phyloP scores from a whole-genome alignment of 1,139 yeast genomes.

The Pichia sp. region DNA sequence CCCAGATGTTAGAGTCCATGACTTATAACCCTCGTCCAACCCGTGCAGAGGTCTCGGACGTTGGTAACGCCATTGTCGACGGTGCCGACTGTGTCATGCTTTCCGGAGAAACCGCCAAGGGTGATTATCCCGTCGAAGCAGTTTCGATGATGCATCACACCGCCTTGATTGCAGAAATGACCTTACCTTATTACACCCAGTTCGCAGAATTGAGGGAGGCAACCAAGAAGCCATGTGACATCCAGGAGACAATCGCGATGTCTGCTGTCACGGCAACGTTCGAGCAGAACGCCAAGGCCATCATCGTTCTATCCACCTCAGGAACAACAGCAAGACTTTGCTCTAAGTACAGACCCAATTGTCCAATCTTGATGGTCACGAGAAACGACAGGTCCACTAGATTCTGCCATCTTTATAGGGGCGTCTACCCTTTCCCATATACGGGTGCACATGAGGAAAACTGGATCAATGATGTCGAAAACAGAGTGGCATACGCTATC shows the following conservation, averaged over 20 bases:
- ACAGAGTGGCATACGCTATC: slow-evolving; percentile 91
- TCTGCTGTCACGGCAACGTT: slow-evolving; percentile 95
- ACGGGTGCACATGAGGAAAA: slow-evolving; percentile 60
- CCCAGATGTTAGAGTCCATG: slow-evolving; percentile 99
- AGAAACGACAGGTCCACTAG: slow-evolving; percentile 92
- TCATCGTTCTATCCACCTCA: slow-evolving; percentile 90
- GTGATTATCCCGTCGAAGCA: slow-evolving; percentile 95
- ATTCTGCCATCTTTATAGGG: slow-evolving; percentile 94
- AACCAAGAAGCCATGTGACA: slow-evolving; percentile 84
- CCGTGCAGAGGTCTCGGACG: slow-evolving; percentile 99
- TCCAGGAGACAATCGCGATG: slow-evolving; percentile 95
- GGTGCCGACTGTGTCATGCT: slow-evolving; percentile 99
- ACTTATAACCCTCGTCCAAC: slow-evolving; percentile 99
- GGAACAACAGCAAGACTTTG: slow-evolving; percentile 95
- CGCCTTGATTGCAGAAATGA: slow-evolving; percentile 93
- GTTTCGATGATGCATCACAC: slow-evolving; percentile 99
- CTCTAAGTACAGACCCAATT: slow-evolving; percentile 95
- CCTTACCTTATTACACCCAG: slow-evolving; percentile 79
- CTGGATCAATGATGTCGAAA: slow-evolving; percentile 97
- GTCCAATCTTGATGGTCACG: slow-evolving; percentile 97
- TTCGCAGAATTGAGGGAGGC: slow-evolving; percentile 86
- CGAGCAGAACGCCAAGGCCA: slow-evolving; percentile 96
- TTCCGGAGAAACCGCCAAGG: slow-evolving; percentile 99
- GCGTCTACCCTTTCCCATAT: slow-evolving; percentile 96
- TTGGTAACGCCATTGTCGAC: slow-evolving; percentile 97